Evolutionary conservation across 768 basidiomycete species (phyloP), one percentile per base, ranked within the genome.

Genomic region (Mycena metata): DNA sequence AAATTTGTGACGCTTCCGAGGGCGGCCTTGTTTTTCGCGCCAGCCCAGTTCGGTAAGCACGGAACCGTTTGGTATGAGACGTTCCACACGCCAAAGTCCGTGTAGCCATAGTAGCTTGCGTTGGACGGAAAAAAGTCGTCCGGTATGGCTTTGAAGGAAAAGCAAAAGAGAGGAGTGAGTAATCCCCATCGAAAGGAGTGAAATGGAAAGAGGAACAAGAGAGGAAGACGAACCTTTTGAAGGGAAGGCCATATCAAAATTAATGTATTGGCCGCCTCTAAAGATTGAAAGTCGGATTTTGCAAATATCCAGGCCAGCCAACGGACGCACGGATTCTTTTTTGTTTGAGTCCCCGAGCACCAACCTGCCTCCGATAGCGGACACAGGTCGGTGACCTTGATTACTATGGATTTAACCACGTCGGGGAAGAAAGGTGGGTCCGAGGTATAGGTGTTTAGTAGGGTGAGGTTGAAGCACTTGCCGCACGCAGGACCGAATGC

Each of bases 61-160:
- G 88, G 79, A 12, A 94, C 88, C 33, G 79, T 82, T 72, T 88
- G 79, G 75, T 95, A 95, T 19, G 84, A 89, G 73, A 93, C 82
- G 73, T 94, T 94, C 94, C 94, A 96, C 21, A 95, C 88, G 56
- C 94, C 93, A 81, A 95, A 95, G 74, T 95, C 94, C 61, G 76
- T 83, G 71, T 85, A 84, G 52, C 93, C 93, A 75, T 95, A 95
- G 12, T 88, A 73, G 6, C 88, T 75, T 67, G 78, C 83, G 73
- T 95, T 83, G 6, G 90, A 91, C 0, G 94, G 94, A 75, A 93
- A 95, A 73, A 93, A 96, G 71, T 87, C 82, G 52, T 81, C 77
- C 35, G 92, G n/a, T n/a, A n/a, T n/a, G n/a, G n/a, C n/a, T n/a
- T n/a, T n/a, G n/a, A n/a, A n/a, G n/a, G n/a, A n/a, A n/a, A n/a